These are phyloP conservation scores for Nothophytophthora sp. DNA, from an alignment of 352 stramenopile genomes.

Conservation along the genomic window DNA sequence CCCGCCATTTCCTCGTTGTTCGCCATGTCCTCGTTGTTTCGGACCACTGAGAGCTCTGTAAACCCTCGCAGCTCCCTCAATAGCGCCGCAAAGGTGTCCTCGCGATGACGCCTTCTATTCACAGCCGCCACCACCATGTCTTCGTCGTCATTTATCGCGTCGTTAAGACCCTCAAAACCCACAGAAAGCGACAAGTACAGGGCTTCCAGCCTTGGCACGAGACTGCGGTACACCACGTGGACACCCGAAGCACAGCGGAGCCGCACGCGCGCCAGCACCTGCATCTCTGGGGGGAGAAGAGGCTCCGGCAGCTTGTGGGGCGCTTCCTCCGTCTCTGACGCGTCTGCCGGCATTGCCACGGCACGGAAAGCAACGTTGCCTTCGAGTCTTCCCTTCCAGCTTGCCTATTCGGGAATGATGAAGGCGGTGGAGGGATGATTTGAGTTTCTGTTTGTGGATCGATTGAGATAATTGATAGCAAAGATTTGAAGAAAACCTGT, in stretches of 20 bases:
- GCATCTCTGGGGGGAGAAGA: not conserved
- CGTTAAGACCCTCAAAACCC: not conserved
- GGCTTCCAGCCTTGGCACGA: slow-evolving; percentile 9
- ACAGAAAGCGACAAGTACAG: too few species aligned
- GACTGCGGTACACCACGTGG: slow-evolving; percentile 11
- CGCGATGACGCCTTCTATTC: slow-evolving; percentile 13
- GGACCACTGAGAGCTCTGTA: not conserved
- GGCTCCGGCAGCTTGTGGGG: not conserved
- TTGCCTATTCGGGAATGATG: too few species aligned
- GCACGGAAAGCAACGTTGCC: too few species aligned
- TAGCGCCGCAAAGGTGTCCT: slow-evolving; percentile 7
- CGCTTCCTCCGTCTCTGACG: not conserved
- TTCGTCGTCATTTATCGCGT: not conserved
- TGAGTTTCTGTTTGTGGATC: too few species aligned
- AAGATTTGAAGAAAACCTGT: too few species aligned
- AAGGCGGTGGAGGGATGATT: too few species aligned
- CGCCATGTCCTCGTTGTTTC: not conserved
- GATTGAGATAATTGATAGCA: too few species aligned
- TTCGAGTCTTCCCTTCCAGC: too few species aligned
- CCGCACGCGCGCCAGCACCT: not conserved
- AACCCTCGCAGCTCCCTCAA: slow-evolving; percentile 8
- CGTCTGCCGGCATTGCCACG: too few species aligned
- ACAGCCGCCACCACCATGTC: slow-evolving; percentile 3
- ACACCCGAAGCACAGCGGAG: not conserved
- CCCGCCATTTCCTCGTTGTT: too few species aligned